Conservation (phyloP, 2,329 filamentous ascomycete genomes). For the Penicillium polonicum region DNA sequence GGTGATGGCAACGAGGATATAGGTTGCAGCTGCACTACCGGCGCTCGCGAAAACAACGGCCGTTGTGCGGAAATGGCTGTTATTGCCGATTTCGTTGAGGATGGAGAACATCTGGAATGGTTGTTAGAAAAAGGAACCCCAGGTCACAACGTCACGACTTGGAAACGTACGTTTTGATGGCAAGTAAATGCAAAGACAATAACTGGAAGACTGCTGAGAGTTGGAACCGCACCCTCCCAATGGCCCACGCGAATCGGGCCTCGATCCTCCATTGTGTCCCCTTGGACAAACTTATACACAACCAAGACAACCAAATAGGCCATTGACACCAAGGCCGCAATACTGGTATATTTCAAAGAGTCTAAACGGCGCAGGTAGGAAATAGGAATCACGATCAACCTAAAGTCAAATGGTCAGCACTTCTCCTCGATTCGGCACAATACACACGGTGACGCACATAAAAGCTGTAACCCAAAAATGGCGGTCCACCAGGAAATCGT, state of each 20-base stretch:
- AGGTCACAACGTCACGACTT: neutral
- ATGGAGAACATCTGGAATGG: conserved; percentile 88
- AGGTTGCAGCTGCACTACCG: conserved; percentile 81
- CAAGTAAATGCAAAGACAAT: conserved; percentile 99
- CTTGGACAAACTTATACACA: conserved; percentile 81
- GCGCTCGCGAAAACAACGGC: conserved; percentile 80
- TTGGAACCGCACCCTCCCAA: conserved; percentile 76
- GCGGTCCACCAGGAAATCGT: conserved; percentile 78
- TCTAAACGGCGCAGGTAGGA: conserved; percentile 89
- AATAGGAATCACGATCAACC: conserved; percentile 87
- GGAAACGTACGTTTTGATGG: conserved; percentile 80
- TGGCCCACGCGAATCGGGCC: conserved; percentile 72
- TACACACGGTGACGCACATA: conserved; percentile 57
- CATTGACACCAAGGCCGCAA: conserved; percentile 88
- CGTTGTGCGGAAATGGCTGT: conserved; percentile 74
- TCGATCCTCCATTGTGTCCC: conserved; percentile 71
- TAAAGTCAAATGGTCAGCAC: conserved; percentile 33
- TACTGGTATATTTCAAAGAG: conserved; percentile 94
- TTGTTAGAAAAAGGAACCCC: conserved; percentile 14
- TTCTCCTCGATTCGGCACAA: neutral
- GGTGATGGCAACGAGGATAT: conserved; percentile 88
- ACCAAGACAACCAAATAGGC: conserved; percentile 91
- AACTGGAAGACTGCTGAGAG: conserved; percentile 84
- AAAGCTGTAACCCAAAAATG: conserved; percentile 98
- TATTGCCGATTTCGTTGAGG: conserved; percentile 87